Conservation (phyloP, 2,329 filamentous ascomycete species). For the Macrophomina phaseolina region DNA sequence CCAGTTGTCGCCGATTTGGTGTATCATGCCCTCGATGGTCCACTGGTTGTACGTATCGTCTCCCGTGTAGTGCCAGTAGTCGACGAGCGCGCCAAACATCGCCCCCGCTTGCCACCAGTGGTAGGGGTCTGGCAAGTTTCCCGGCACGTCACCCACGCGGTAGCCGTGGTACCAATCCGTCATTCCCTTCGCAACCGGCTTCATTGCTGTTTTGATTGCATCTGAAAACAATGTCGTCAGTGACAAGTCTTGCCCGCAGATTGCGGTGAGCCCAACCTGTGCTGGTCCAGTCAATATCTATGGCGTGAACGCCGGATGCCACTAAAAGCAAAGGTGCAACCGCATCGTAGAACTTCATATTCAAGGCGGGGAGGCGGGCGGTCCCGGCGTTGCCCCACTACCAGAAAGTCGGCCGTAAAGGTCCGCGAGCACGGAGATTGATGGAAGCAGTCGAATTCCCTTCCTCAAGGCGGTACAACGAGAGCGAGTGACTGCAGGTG, state of each 20-base stretch:
- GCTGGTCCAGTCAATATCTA: conserved; percentile 14
- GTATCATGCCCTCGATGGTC: conserved; percentile 29
- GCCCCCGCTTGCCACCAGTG: conserved; percentile 35
- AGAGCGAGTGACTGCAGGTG: conserved; percentile 9
- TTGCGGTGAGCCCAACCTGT: not conserved
- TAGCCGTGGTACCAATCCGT: conserved; percentile 69
- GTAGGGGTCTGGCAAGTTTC: conserved; percentile 47
- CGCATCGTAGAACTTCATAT: not conserved
- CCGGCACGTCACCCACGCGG: conserved; percentile 59
- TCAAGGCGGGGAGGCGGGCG: not conserved
- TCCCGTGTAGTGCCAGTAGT: conserved; percentile 33
- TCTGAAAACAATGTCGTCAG: conserved; percentile 45
- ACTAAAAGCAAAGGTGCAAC: not conserved
- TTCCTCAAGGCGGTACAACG: not conserved
- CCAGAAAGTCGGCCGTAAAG: not conserved
- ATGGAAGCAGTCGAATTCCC: not conserved
- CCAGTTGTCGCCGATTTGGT: conserved; percentile 38
- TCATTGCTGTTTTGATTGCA: conserved; percentile 67
- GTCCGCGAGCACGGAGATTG: not conserved
- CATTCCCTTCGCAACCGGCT: conserved; percentile 48
- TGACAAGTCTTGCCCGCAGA: no score
- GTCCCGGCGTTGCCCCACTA: not conserved
- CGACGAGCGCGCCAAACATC: conserved; percentile 30
- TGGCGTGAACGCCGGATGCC: not conserved
- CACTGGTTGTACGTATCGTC: conserved; percentile 30